Conservation (phyloP, 1,139 yeast species). For the Yamadazyma blattariae region DNA sequence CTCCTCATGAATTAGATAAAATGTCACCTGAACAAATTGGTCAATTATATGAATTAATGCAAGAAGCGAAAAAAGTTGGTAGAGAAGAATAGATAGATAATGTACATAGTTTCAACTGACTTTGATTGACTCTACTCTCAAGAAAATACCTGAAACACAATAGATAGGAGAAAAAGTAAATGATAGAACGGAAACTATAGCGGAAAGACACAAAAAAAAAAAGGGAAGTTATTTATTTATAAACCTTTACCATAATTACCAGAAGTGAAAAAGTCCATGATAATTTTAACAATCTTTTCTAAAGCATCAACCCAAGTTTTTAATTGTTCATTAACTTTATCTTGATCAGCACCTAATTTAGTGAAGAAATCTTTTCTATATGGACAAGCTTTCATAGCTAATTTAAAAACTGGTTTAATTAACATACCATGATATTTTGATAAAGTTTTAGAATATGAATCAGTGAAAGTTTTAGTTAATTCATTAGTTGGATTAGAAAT, state of each 20-base stretch:
- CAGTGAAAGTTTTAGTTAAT: conserved; percentile 74
- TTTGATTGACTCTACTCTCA: too few species aligned
- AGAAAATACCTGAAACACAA: too few species aligned
- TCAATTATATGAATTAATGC: conserved; percentile 57
- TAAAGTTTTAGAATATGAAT: conserved; percentile 76
- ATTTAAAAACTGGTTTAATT: conserved; percentile 81
- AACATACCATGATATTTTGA: conserved; percentile 79
- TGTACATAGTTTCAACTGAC: too few species aligned
- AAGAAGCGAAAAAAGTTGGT: conserved; percentile 39
- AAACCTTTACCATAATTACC: conserved; percentile 91
- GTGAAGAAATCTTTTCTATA: conserved; percentile 82
- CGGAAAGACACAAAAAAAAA: neutral
- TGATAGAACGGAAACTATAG: neutral
- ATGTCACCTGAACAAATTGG: conserved; percentile 90
- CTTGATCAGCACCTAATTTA: conserved; percentile 73
- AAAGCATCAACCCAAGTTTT: conserved; percentile 73
- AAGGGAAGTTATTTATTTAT: conserved; percentile 25
- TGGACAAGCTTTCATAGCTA: conserved; percentile 96
- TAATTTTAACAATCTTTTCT: conserved; percentile 68
- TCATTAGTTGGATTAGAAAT: conserved; percentile 60
- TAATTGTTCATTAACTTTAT: conserved; percentile 62
- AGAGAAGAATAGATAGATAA: neutral
- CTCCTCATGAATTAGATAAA: conserved; percentile 64
- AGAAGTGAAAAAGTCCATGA: conserved; percentile 69
- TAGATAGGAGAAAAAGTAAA: too few species aligned